phyloP scores from a whole-genome alignment of 331 rosid genomes.

The Cucumis variabilis region DNA sequence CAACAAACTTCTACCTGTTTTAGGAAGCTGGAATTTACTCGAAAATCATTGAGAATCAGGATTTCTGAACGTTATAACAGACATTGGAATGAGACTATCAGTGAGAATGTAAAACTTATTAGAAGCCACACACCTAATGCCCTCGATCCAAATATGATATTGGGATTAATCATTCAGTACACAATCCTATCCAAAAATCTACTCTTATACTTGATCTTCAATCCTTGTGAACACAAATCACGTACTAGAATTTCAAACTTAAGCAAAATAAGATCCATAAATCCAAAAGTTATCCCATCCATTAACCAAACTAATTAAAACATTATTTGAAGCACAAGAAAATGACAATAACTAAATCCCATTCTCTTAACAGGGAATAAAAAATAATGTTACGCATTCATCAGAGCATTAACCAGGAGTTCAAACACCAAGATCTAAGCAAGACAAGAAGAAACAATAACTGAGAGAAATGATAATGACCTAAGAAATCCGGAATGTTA shows the following conservation, averaged over 20 bases:
- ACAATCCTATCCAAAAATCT: background rate
- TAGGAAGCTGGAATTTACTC: too few relatives aligned
- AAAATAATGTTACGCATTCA: background rate
- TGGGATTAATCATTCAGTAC: background rate
- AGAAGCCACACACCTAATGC: too few relatives aligned
- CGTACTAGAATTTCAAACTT: background rate
- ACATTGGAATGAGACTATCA: too few relatives aligned
- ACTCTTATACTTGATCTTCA: background rate
- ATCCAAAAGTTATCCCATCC: background rate
- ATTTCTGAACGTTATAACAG: too few relatives aligned
- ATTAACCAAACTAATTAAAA: background rate
- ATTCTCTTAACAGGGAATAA: background rate
- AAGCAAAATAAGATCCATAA: background rate
- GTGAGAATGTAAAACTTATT: too few relatives aligned
- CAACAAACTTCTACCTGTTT: background rate
- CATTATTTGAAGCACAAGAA: background rate
- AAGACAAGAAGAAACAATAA: background rate
- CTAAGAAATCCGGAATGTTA: background rate
- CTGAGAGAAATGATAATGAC: background rate
- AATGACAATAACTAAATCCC: background rate
- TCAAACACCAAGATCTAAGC: background rate
- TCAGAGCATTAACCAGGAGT: background rate
- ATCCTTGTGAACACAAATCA: background rate
- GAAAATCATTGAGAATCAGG: too few relatives aligned
- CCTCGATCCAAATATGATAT: too few relatives aligned